Evolutionary conservation across 805 yeast species (phyloP).

Genomic region (Lipomyces yamanashiensis): DNA sequence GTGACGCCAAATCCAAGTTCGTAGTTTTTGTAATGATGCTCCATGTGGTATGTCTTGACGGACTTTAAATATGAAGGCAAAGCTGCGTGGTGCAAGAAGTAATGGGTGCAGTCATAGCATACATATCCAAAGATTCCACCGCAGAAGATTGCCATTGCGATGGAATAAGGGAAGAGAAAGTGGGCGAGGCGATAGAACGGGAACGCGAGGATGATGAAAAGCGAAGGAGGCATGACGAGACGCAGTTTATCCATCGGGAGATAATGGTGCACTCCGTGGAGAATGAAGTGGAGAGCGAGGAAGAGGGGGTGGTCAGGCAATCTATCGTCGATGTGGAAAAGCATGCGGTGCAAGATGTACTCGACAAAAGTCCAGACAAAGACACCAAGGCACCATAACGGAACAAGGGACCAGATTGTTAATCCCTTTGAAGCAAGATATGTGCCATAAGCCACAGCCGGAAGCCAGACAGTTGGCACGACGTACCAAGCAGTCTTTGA

Average conservation of each 20-base stretch:
- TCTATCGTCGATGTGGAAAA: slow-evolving; percentile 88
- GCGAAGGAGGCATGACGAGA: slow-evolving; percentile 94
- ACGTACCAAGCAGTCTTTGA: slow-evolving; percentile 94
- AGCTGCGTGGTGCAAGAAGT: slow-evolving; percentile 83
- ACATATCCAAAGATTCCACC: slow-evolving; percentile 96
- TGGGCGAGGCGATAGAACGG: slow-evolving; percentile 87
- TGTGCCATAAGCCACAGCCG: slow-evolving; percentile 69
- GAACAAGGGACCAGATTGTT: slow-evolving; percentile 52
- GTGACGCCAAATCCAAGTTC: slow-evolving; percentile 98
- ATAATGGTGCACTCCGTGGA: slow-evolving; percentile 97
- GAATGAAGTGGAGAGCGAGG: slow-evolving; percentile 80
- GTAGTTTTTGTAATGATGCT: slow-evolving; percentile 96
- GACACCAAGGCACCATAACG: slow-evolving; percentile 77
- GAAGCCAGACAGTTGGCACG: slow-evolving; percentile 86
- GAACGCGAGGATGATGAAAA: slow-evolving; percentile 68
- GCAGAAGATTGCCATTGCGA: slow-evolving; percentile 90
- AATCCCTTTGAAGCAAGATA: slow-evolving; percentile 62
- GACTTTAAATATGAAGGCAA: slow-evolving; percentile 78
- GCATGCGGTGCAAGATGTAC: slow-evolving; percentile 82
- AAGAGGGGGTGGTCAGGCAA: slow-evolving; percentile 80
- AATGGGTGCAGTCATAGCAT: slow-evolving; percentile 91
- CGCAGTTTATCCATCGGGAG: slow-evolving; percentile 95
- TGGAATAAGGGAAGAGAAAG: slow-evolving; percentile 71
- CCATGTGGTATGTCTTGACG: slow-evolving; percentile 88
- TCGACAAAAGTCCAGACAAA: slow-evolving; percentile 93